Evolutionary conservation across 768 basidiomycete genomes (phyloP), one percentile per base, ranked within the genome.

Genomic region (Mrakia blollopis): DNA sequence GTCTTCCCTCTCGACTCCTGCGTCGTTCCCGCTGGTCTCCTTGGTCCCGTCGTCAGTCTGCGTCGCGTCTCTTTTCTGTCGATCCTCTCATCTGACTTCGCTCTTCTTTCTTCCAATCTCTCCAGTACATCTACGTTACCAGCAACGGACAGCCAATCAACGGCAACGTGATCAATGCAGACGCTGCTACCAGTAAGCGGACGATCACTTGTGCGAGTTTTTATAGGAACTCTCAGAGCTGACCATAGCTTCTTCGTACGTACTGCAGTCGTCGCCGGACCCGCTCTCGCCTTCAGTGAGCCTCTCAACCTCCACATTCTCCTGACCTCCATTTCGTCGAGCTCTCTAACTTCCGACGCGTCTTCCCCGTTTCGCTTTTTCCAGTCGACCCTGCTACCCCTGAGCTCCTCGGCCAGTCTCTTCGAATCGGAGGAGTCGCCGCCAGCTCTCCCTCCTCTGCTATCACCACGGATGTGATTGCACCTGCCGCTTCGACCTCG

Each of bases 1-100:
- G 65, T 50, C 25, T 77, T 81, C 41, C 81, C 81, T 5, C 32
- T 81, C 28, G 54, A 52, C 9, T 54, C 75, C 35, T 81, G 80
- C 67, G 76, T 68, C n/a, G 79, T 81, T 16, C 81, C 81, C 14
- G 78, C 76, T 25, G 39, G 78, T 39, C 75, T 80, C 25, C 30
- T 60, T 8, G 74, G 74, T 5, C 74, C 74, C n/a, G 74, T 69
- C n/a, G 65, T 68, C 18, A 44, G 65, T 63, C 32, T 63, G 5
- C 30, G n/a, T 23, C n/a, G 21, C 62, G 30, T 35, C 25, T 35
- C 28, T 5, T 21, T 16, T 6, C n/a, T 8, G 16, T 30, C 21
- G 30, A 63, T 30, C 5, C 32, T 30, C 30, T 63, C 62, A 1
- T 25, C 57, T 50, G 47, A 57, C 57, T 11, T n/a, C 52, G 8